These are phyloP conservation scores for Clavaria fumosa DNA, from an alignment of 768 basidiomycete species.

Conservation along the genomic window DNA sequence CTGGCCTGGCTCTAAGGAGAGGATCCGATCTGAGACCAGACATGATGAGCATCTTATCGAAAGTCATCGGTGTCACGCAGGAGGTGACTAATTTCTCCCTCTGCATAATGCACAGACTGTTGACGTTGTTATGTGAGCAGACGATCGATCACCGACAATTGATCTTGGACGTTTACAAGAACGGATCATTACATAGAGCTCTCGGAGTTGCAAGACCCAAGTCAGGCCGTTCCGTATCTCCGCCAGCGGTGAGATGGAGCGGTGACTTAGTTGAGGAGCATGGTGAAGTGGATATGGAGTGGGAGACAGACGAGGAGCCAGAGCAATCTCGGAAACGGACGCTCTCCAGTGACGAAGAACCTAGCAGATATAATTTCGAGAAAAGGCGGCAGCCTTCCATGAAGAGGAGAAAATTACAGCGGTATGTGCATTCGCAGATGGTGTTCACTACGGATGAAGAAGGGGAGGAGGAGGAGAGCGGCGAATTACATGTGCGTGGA, in stretches of 20 bases:
- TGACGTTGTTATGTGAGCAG: too few species aligned
- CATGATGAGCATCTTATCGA: constrained; percentile 66
- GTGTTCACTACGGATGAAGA: constrained; percentile 40
- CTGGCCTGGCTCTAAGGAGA: too few species aligned
- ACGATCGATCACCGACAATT: constrained; percentile 60
- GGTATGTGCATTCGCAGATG: too few species aligned
- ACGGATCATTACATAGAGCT: constrained; percentile 39
- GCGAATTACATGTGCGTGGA: constrained; percentile 15
- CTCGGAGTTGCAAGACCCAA: constrained; percentile 28
- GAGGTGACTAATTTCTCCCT: constrained; percentile 59
- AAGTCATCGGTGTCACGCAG: constrained; percentile 68
- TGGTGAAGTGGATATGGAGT: constrained; percentile 20
- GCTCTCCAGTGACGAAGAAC: too few species aligned
- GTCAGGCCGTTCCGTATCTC: constrained; percentile 11
- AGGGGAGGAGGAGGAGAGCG: constrained; percentile 16
- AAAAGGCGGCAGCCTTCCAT: too few species aligned
- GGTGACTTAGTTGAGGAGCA: constrained; percentile 15
- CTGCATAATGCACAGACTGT: too few species aligned
- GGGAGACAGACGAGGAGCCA: constrained; percentile 14
- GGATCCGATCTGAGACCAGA: too few species aligned
- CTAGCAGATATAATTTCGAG: constrained; percentile 43
- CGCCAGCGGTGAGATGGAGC: constrained; percentile 3
- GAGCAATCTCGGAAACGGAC: constrained; percentile 6
- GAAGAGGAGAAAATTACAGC: too few species aligned
- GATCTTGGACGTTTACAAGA: constrained; percentile 54